Conservation (phyloP, 805 yeast species). For the Hanseniaspora hatyaiensis region DNA sequence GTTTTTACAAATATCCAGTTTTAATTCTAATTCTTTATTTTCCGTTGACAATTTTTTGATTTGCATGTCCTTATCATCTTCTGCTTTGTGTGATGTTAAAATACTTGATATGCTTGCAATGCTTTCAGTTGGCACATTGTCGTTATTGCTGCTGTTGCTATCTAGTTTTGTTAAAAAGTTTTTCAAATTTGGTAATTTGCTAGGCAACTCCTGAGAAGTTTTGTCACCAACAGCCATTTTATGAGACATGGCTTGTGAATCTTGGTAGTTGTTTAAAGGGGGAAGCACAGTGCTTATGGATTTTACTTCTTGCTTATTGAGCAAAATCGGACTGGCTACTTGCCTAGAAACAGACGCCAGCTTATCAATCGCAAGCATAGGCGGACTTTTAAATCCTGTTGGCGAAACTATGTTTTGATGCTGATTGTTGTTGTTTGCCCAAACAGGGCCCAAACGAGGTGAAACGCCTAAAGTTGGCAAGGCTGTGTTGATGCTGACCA, state of each 20-base stretch:
- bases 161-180: neutral
- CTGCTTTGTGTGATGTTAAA: neutral
- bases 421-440: neutral
- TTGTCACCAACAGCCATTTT: no score
- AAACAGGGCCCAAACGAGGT: conserved; percentile 5
- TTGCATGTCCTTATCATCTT: conserved; percentile 1
- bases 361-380: conserved; percentile 15
- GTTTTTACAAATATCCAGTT: conserved; percentile 14
- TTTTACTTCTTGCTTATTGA: neutral
- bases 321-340: neutral
- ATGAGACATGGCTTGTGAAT: no score
- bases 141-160: neutral
- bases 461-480: conserved; percentile 1
- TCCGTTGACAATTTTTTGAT: conserved; percentile 7
- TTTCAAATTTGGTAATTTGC: conserved; percentile 10
- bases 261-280: no score
- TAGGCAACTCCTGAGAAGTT: neutral
- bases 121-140: neutral
- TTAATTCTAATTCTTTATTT: conserved; percentile 12
- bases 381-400: conserved; percentile 7
- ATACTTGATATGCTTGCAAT: conserved; percentile 3
- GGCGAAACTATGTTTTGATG: neutral
- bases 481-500: neutral
- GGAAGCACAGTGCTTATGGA: neutral
- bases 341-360: conserved; percentile 14